phyloP scores from a whole-genome alignment of 2,329 filamentous ascomycete genomes.

The Fusarium torreyae region DNA sequence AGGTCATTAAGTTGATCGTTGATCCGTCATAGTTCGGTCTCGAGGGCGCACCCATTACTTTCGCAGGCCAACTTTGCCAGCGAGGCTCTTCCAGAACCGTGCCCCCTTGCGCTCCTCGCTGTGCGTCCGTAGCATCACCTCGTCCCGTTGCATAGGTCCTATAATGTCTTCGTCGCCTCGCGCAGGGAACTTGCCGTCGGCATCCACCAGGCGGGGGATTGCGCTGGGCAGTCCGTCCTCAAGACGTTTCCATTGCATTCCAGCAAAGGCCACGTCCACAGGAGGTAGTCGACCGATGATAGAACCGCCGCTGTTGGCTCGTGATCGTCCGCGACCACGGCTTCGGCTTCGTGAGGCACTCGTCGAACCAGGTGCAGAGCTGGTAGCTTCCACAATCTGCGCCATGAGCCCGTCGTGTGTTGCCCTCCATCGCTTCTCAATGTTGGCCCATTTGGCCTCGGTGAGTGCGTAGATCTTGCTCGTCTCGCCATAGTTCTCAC shows the following conservation, averaged over 20 bases:
- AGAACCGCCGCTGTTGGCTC: slow-evolving; percentile 61
- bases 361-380: slow-evolving; percentile 47
- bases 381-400: slow-evolving; percentile 61
- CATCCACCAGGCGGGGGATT: slow-evolving; percentile 78
- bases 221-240: slow-evolving; percentile 73
- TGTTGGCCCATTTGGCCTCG: slow-evolving; percentile 88
- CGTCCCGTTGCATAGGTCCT: slow-evolving; percentile 84
- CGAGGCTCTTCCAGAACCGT: slow-evolving; percentile 66
- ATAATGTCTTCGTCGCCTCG: slow-evolving; percentile 94
- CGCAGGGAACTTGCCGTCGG: slow-evolving; percentile 88
- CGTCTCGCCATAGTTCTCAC: slow-evolving; percentile 90
- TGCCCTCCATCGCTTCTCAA: slow-evolving; percentile 80
- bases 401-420: slow-evolving; percentile 77
- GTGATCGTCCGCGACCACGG: slow-evolving; percentile 57
- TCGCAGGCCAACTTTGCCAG: slow-evolving; percentile 61
- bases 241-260: slow-evolving; percentile 61
- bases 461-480: slow-evolving; percentile 91
- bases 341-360: slow-evolving; percentile 57
- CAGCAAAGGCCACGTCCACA: slow-evolving; percentile 59
- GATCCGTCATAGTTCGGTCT: slow-evolving; percentile 17
- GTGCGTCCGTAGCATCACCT: slow-evolving; percentile 64
- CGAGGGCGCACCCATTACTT: slow-evolving; percentile 40
- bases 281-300: slow-evolving; percentile 53
- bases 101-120: slow-evolving; percentile 62
- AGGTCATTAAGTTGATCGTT: slow-evolving; percentile 46